Evolutionary conservation across 2,329 filamentous ascomycete species (phyloP), one percentile per base, ranked within the genome.

Genomic region (Colletotrichum zoysiae): DNA sequence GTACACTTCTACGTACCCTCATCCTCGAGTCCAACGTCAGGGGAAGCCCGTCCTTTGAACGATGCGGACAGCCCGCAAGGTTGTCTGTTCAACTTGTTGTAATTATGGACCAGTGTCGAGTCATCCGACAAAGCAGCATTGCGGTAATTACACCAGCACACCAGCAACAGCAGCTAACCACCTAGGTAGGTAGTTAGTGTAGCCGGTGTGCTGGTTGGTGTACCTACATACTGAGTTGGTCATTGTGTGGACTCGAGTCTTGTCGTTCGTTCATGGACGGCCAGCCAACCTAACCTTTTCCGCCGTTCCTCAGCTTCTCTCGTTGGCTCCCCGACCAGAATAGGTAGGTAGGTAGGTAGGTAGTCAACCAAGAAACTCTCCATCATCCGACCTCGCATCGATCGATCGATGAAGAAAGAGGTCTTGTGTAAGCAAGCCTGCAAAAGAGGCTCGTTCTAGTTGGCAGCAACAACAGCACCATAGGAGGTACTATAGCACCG

Each of bases 41-140:
- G 68, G 68, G 68, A 58, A 51, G 57, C 51, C 65, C 65, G 61
- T 61, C 68, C 50, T 70, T 56, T 62, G 57, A 35, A 67, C 26
- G 63, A 62, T 50, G 57, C 11, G 38, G 40, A 16, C 65, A 42
- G 59, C 59, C 30, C 30, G 35, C 46, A 59, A 59, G 44, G 38
- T 59, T 58, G 26, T 16, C 40, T 42, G 5, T 3, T 14, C 53
- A 57, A 20, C 20, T 57, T 48, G 59, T 57, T 40, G 59, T 56
- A 46, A 46, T 46, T 46, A 67, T 50, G 67, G 56, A 33, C 65
- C 61, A 35, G 35, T 30, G 30, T 30, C 30, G 30, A 33, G 50
- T 55, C 30, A 65, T 51, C 51, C 57, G 65, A 68, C 57, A 58
- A 71, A 51, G 35, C 65, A 66, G 35, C 35, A 23, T 33, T 35